These are phyloP conservation scores for Dichomitus squalens DNA, from an alignment of 1,284 basidiomycete genomes.

Conservation along the genomic window DNA sequence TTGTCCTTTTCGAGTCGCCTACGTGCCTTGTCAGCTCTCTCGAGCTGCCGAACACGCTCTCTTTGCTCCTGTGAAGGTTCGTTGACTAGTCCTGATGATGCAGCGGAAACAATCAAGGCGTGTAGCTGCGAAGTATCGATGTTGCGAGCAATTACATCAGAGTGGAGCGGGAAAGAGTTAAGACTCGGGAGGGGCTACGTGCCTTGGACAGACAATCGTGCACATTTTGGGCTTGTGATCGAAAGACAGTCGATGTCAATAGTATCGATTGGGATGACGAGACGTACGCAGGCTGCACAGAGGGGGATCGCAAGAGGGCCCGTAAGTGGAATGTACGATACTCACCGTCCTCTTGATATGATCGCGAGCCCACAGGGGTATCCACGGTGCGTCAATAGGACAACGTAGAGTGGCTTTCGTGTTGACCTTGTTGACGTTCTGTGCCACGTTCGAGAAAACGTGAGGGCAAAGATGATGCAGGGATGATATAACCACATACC, in stretches of 20 bases:
- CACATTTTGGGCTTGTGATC: constrained; percentile 77
- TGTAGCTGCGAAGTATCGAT: constrained; percentile 51
- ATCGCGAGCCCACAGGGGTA: constrained; percentile 67
- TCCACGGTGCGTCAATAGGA: constrained; percentile 58
- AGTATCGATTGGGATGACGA: constrained; percentile 65
- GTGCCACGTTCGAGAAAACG: not conserved
- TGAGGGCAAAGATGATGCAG: not conserved
- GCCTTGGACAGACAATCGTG: constrained; percentile 74
- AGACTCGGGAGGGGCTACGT: constrained; percentile 19
- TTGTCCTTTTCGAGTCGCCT: constrained; percentile 54
- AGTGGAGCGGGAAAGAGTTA: constrained; percentile 4
- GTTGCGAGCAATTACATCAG: constrained; percentile 10
- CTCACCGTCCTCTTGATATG: constrained; percentile 54
- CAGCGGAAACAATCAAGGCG: constrained; percentile 48
- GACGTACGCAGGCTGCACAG: constrained; percentile 60
- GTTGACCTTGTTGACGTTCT: constrained; percentile 86
- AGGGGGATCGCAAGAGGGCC: not conserved
- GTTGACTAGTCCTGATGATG: constrained; percentile 49
- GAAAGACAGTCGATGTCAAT: constrained; percentile 64
- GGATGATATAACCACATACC: constrained; percentile 40
- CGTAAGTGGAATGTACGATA: not conserved
- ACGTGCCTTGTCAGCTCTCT: constrained; percentile 47
- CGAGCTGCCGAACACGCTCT: constrained; percentile 51
- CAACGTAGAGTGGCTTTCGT: constrained; percentile 73
- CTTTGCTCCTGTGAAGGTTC: constrained; percentile 59